Evolutionary conservation across 257 asterid genomes (phyloP), one percentile per base, ranked within the genome.

Genomic region (Primulina tabacum): DNA sequence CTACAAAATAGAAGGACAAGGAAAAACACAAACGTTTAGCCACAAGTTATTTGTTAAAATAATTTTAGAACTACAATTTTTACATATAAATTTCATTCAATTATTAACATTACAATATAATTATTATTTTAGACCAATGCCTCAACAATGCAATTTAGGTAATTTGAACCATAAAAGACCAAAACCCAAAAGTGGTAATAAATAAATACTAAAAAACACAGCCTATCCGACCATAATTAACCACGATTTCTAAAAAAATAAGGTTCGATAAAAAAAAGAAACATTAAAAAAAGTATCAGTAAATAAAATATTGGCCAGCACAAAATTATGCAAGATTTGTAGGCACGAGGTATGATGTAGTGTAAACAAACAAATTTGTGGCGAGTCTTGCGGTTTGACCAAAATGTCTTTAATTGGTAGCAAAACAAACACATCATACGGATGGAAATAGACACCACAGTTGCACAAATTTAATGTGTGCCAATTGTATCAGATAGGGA

Each of bases 391-490:
- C 60, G 68, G 74, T 79, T 64, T 79, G 85, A 81, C 87, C 71
- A 69, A 1, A 76, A 69, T 61, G 73, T 64, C 71, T 65, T 57
- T 50, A 50, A 69, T 76, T 68, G 76, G 64, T 68, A 81, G 71
- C 80, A 79, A 82, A 82, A 74, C 68, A 70, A 72, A 64, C 80
- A 75, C 80, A 84, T 75, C 71, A 83, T 76, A 77, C 73, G 81
- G 88, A 83, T 82, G 87, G 84, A 79, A 83, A 81, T 86, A 90
- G 89, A 72, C 18, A 76, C 67, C 71, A 79, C 78, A 78, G 83
- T 69, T 62, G 21, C 21, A 62, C n/a, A 21, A 68, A 73, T 77
- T 70, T 68, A 76, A 73, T 69, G 71, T n/a, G 33, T 64, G 50
- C 21, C 47, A 60, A 28, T 21, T 60, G 12, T 65, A 78, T 73